These are phyloP conservation scores for Phytophthora crassamura DNA, from an alignment of 352 stramenopile species.

Conservation along the genomic window DNA sequence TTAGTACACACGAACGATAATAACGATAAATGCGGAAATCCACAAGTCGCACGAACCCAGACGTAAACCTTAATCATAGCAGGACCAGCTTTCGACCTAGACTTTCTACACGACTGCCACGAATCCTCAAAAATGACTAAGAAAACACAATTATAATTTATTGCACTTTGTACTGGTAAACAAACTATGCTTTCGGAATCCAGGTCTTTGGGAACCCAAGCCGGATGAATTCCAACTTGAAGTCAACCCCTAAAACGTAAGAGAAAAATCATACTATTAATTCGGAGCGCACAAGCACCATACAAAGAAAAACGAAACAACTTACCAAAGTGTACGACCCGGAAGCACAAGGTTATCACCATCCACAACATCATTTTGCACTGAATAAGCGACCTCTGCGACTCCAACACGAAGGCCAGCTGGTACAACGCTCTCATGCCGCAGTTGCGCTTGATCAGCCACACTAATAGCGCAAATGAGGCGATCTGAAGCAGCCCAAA, in stretches of 20 bases:
- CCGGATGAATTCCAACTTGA: conserved; percentile 15
- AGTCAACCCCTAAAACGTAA: conserved; percentile 13
- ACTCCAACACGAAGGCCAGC: conserved; percentile 42
- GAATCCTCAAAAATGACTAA: too few relatives aligned
- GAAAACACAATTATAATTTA: too few relatives aligned
- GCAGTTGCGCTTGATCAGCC: conserved; percentile 21
- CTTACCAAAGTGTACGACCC: conserved; percentile 28
- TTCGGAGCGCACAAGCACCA: background rate
- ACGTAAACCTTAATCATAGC: too few relatives aligned
- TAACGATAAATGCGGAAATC: background rate
- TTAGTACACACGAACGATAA: background rate
- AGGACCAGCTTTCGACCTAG: too few relatives aligned
- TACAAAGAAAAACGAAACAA: background rate
- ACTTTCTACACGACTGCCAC: too few relatives aligned
- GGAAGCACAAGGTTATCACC: conserved; percentile 22
- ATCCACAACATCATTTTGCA: conserved; percentile 38
- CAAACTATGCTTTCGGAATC: conserved; percentile 5
- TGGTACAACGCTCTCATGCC: conserved; percentile 28
- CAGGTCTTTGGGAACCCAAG: conserved; percentile 10
- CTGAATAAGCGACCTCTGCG: conserved; percentile 23
- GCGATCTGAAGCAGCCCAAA: conserved; percentile 27
- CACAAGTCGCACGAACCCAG: too few relatives aligned
- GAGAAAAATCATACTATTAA: background rate
- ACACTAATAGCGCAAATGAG: conserved; percentile 21
- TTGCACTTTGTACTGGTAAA: too few relatives aligned